Evolutionary conservation across 805 yeast genomes (phyloP).

Genomic region (Kazachstania bromeliacearum): DNA sequence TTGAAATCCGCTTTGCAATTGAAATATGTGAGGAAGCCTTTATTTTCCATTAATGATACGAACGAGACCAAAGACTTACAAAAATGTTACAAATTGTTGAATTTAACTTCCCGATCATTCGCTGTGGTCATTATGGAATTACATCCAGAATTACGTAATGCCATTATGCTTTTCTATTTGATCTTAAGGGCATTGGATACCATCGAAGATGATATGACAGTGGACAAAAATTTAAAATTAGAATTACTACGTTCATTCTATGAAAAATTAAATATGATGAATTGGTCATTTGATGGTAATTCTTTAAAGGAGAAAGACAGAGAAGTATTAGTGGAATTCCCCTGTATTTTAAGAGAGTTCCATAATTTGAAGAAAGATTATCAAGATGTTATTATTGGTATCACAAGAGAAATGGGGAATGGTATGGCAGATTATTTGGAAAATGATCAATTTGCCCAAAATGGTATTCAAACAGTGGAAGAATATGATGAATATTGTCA

Average conservation of each 20-base stretch:
- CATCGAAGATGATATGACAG: slow-evolving; percentile 89
- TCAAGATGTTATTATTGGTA: slow-evolving; percentile 68
- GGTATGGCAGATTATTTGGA: slow-evolving; percentile 94
- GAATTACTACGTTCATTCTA: slow-evolving; percentile 65
- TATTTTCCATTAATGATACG: slow-evolving; percentile 39
- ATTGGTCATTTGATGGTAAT: slow-evolving; percentile 75
- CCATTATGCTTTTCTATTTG: slow-evolving; percentile 75
- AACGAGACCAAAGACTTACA: slow-evolving; percentile 37
- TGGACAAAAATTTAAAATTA: slow-evolving; percentile 60
- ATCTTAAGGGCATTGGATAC: slow-evolving; percentile 89
- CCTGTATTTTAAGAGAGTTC: slow-evolving; percentile 56
- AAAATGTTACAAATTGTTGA: slow-evolving; percentile 60
- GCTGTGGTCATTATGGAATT: slow-evolving; percentile 89
- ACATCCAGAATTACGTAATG: slow-evolving; percentile 79
- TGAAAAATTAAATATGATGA: slow-evolving; percentile 48
- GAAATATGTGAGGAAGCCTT: slow-evolving; percentile 43
- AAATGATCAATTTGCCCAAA: slow-evolving; percentile 65
- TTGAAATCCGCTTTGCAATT: slow-evolving; percentile 58
- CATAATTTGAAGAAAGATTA: slow-evolving; percentile 65
- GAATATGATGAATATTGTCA: slow-evolving; percentile 92
- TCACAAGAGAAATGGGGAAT: slow-evolving; percentile 82
- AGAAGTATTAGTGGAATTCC: slow-evolving; percentile 71
- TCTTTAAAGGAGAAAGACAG: slow-evolving; percentile 76
- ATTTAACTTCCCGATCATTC: slow-evolving; percentile 77
- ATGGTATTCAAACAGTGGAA: slow-evolving; percentile 66